Percentiles rank a stretch among this genome's conserved stretches.
phyloP scores from a whole-genome alignment of 192 early-diverging fungal genomes.

The Chytriomyces hyalinus region DNA sequence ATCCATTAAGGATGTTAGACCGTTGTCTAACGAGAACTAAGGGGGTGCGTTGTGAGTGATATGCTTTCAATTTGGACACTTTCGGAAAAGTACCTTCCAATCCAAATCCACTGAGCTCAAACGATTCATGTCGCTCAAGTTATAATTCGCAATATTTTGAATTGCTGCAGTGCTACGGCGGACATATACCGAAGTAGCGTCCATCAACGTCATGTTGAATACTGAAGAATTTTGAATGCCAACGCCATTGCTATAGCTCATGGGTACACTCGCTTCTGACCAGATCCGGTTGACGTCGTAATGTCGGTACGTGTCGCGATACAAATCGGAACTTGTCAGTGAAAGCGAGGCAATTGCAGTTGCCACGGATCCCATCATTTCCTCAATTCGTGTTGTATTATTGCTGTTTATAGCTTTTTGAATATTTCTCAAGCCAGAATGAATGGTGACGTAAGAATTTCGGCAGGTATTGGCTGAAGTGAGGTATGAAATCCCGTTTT shows the following conservation, averaged over 20 bases:
- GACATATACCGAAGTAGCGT: slow-evolving; percentile 25
- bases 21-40: slow-evolving; percentile 37
- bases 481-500: slow-evolving; percentile 15
- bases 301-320: not conserved
- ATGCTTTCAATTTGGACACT: no score
- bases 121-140: not conserved
- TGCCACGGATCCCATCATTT: not conserved
- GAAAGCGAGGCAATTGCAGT: not conserved
- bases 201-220: slow-evolving; percentile 14
- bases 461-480: slow-evolving; percentile 13
- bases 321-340: slow-evolving; percentile 3
- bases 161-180: not conserved
- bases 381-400: not conserved
- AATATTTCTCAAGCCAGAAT: slow-evolving; percentile 18
- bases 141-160: not conserved
- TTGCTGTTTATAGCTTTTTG: not conserved
- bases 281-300: slow-evolving; percentile 4
- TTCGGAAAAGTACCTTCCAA: slow-evolving; percentile 9
- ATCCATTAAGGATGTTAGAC: slow-evolving; percentile 17
- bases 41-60: no score
- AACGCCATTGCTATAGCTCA: not conserved
- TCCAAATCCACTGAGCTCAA: slow-evolving; percentile 16
- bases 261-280: slow-evolving; percentile 1
- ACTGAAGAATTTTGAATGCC: not conserved
- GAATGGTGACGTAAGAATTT: slow-evolving; percentile 7